Base-by-base conservation (phyloP, 163 green algal genomes). In the Scenedesmus sp. region DNA sequence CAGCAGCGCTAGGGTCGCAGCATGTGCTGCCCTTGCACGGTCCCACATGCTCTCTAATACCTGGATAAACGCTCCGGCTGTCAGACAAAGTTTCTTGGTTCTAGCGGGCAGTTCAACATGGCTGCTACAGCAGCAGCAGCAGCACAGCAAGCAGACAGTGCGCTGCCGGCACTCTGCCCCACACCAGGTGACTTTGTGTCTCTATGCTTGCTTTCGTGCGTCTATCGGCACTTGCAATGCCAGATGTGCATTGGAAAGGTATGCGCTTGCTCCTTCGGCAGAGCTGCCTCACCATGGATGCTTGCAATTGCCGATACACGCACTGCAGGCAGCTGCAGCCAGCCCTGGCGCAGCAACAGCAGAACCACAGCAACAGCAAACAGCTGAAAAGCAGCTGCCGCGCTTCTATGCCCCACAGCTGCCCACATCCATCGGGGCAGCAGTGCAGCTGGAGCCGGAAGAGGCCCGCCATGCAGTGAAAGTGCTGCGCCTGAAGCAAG, bases 401-500 rank as follows among this genome's bases (percentile, higher is more conserved):
- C 70, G 90, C 8, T 93, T 93, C 84, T 93, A 90, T 23, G 26
- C 84, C 8, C 84, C 84, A 3, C 54, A 90, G 59, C 81, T 93
- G 84, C 90, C 90, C 8, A n/a, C 54, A 6, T 26, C 34, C 2
- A 0, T 52, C 57, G 90, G 70, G 18, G 60, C 23, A 12, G 57
- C 54, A 23, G 64, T 96, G 23, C 56, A 93, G 10, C 86, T 97
- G 55, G 95, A 96, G 13, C 87, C 92, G 57, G 92, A 95, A n/a
- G 96, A 97, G 92, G 94, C 91, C 10, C 82, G 89, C 52, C 96
- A 97, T 88, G 94, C 96, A 23, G 62, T 93, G 34, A 82, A 85
- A 13, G 94, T 92, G 52, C 94, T 97, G 83, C 90, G 95, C 2
- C 89, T 99, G 70, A 89, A 91, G 67, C 62, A 92, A 8, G 96